Evolutionary conservation across 371 early-diverging fungal species (phyloP).

Genomic region (Mortierella sp.): DNA sequence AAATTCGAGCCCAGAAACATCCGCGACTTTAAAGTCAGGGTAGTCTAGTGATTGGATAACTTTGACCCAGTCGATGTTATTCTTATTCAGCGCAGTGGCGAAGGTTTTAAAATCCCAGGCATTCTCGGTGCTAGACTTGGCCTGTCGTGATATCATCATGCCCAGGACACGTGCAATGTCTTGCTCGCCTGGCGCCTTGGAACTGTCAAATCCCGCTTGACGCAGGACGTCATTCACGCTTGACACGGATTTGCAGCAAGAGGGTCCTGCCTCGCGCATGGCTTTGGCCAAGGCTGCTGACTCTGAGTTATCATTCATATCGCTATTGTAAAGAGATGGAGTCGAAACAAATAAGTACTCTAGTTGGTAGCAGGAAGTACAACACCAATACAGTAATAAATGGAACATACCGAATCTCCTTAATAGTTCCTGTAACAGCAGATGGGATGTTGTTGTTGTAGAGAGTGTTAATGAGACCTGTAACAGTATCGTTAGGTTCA

Average conservation of each 20-base stretch:
- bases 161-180: constrained; percentile 80
- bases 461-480: constrained; percentile 33
- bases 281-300: constrained; percentile 56
- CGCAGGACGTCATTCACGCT: constrained; percentile 64
- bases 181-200: constrained; percentile 63
- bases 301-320: constrained; percentile 50
- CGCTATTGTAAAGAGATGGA: constrained; percentile 8
- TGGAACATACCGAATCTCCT: constrained; percentile 45
- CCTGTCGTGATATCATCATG: constrained; percentile 77
- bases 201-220: constrained; percentile 57
- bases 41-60: constrained; percentile 78
- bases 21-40: constrained; percentile 74
- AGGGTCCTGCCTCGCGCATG: constrained; percentile 70
- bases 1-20: constrained; percentile 74
- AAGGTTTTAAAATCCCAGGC: constrained; percentile 82
- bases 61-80: constrained; percentile 71
- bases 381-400: background rate
- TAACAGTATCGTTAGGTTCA: constrained; percentile 46
- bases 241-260: constrained; percentile 64
- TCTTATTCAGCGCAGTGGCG: constrained; percentile 66
- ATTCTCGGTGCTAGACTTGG: constrained; percentile 66
- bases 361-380: background rate
- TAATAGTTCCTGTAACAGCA: constrained; percentile 24
- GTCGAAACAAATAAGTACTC: background rate
- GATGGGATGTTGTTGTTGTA: constrained; percentile 50